Percentiles rank a stretch among this genome's conserved stretches.
These are phyloP conservation scores for Oryza meyeriana DNA, from an alignment of 176 grass and related monocot genomes.

Conservation along the genomic window DNA sequence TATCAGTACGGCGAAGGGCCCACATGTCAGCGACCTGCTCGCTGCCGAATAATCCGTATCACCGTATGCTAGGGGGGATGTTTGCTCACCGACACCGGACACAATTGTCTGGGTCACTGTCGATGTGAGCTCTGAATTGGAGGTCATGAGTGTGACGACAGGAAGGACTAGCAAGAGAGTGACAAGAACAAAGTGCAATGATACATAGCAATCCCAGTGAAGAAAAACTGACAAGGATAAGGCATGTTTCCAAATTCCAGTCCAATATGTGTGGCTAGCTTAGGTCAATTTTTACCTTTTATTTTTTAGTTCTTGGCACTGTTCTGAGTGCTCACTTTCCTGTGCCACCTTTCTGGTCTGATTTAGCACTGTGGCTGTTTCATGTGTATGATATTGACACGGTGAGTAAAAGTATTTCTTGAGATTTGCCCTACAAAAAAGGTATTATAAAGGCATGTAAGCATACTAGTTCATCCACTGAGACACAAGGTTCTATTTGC, in stretches of 20 bases:
- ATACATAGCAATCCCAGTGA: neutral
- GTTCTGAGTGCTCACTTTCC: constrained; percentile 1
- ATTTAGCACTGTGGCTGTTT: neutral
- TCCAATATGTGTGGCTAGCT: neutral
- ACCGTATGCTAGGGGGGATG: neutral
- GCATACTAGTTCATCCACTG: neutral
- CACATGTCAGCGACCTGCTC: too few species aligned
- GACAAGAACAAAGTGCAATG: constrained; percentile 24
- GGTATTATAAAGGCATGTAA: neutral
- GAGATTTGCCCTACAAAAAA: neutral
- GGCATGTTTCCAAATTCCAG: neutral
- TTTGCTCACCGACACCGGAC: constrained; percentile 31
- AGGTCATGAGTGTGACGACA: neutral
- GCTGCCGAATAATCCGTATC: neutral
- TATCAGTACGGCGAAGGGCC: neutral
- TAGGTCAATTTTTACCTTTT: constrained; percentile 19
- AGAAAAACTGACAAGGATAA: neutral
- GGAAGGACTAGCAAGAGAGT: neutral
- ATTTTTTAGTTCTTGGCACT: neutral
- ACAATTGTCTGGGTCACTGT: constrained; percentile 6
- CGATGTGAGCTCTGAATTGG: neutral
- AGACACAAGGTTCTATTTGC: too few species aligned
- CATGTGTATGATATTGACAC: neutral
- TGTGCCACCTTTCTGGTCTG: neutral
- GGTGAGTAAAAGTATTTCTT: neutral